Base-by-base conservation (phyloP, 192 early-diverging fungal genomes). In the Linnemannia schmuckeri region DNA sequence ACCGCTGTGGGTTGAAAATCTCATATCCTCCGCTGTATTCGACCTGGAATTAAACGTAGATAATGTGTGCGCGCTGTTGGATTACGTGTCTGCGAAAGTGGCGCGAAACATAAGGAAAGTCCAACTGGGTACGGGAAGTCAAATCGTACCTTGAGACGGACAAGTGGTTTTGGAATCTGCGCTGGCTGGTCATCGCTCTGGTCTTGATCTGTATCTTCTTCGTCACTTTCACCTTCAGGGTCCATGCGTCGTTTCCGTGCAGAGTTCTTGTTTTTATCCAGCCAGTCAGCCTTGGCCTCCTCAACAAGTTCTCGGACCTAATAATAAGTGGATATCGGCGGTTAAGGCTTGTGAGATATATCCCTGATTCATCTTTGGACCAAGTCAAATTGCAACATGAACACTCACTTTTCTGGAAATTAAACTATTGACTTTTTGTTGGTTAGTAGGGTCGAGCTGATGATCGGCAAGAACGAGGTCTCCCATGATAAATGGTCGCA, bases 401-500 rank as follows among this genome's bases (percentile, higher is more conserved):
- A 33, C 63, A 8, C 18, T 42, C 52, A 92, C 95, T 78, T 89
- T 93, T 69, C 88, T 82, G 76, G 79, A 90, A 61, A 95, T 91
- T 74, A 90, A 95, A 71, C 82, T 85, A 77, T 87, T 87, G 6
- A 93, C 89, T 54, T 78, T 84, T 42, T 92, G 88, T 70, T 91
- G 89, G 72, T 97, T 93, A 49, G 83, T 84, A 17, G 91, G 91
- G 40, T 82, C 76, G 57, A 96, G 72, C 0, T 84, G 79, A 20
- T 89, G 78, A 15, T 91, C 87, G 2, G 91, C 66, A 37, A 98
- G 87, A 8, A 89, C 87, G 22, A 98, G 88, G 22, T 96, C 94
- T 9, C 92, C 89, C 76, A 97, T 95, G 27, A 96, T 88, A 78
- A 99, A 97, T 9, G 98, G 98, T 6, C 98, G 92, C n/a, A 98